Evolutionary conservation across 2,329 filamentous ascomycete genomes (phyloP).

Genomic region (Aspergillus sp.): DNA sequence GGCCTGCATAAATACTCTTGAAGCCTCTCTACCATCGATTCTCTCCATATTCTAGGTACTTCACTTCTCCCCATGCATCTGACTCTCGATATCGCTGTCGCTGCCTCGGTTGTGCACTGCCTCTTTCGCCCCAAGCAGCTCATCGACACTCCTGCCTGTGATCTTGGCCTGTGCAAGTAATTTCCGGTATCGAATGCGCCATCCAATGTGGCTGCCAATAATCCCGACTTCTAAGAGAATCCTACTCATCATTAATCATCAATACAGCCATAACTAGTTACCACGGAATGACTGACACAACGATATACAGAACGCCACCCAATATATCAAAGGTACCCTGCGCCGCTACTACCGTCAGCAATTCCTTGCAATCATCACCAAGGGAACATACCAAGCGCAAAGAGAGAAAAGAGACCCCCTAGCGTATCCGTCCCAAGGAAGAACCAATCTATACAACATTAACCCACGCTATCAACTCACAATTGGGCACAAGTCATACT

Average conservation of each 20-base stretch:
- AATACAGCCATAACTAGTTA: background rate
- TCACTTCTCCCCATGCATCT: background rate
- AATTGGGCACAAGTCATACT: conserved; percentile 44
- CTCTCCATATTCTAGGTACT: background rate
- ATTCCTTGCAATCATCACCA: background rate
- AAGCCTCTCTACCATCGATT: background rate
- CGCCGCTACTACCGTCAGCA: conserved; percentile 49
- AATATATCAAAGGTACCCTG: conserved; percentile 66
- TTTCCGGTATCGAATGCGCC: conserved; percentile 60
- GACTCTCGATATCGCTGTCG: conserved; percentile 11
- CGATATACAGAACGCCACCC: conserved; percentile 64
- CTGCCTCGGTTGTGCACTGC: conserved; percentile 4
- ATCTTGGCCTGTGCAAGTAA: conserved; percentile 58
- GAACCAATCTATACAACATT: conserved; percentile 48
- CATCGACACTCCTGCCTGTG: conserved; percentile 60
- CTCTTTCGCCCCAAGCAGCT: conserved; percentile 44
- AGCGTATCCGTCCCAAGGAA: conserved; percentile 65
- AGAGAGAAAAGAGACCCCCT: conserved; percentile 67
- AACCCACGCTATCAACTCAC: background rate
- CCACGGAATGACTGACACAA: conserved; percentile 53
- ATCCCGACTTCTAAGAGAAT: conserved; percentile 64
- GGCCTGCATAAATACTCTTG: background rate
- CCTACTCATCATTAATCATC: conserved; percentile 38
- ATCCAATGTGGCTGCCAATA: conserved; percentile 62
- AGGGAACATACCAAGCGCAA: conserved; percentile 58